Percentiles rank a stretch among this genome's conserved stretches.
phyloP scores from a whole-genome alignment of 1,139 yeast species.

The Pichia sp. region DNA sequence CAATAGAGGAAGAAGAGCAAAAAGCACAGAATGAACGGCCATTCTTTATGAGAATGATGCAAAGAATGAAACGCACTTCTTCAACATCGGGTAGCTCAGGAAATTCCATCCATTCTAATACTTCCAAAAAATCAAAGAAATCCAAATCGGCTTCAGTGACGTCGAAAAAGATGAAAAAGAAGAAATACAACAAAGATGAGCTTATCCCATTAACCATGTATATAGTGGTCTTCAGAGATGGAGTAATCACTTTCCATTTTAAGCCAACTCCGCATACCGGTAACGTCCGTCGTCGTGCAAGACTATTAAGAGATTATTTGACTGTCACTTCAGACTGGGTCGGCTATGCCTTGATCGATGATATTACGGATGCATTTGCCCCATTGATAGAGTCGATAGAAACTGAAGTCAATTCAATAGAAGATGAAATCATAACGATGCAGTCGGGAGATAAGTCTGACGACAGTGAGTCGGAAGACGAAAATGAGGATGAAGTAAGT shows the following conservation, averaged over 20 bases:
- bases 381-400: conserved; percentile 94
- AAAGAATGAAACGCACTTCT: conserved; percentile 4
- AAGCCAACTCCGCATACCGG: conserved; percentile 95
- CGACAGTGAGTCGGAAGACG: conserved; percentile 41
- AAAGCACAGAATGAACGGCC: conserved; percentile 16
- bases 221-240: conserved; percentile 84
- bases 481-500: conserved; percentile 18
- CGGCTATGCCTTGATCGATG: conserved; percentile 93
- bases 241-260: conserved; percentile 89
- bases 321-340: conserved; percentile 95
- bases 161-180: conserved; percentile 17
- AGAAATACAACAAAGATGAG: conserved; percentile 55
- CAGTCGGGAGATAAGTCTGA: conserved; percentile 62
- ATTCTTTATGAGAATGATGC: conserved; percentile 11
- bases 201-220: conserved; percentile 89
- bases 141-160: conserved; percentile 17
- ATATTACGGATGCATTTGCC: conserved; percentile 94
- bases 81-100: conserved; percentile 5
- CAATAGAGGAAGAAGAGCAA: conserved; percentile 31
- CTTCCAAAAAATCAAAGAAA: conserved; percentile 13
- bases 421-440: conserved; percentile 83
- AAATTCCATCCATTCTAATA: conserved; percentile 6
- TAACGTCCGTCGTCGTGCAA: conserved; percentile 88
- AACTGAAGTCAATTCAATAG: conserved; percentile 86
- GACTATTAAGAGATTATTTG: conserved; percentile 80